Percentiles rank a stretch among this genome's conserved stretches.
These are phyloP conservation scores for Metschnikowia anglica DNA, from an alignment of 805 yeast species.

Conservation along the genomic window DNA sequence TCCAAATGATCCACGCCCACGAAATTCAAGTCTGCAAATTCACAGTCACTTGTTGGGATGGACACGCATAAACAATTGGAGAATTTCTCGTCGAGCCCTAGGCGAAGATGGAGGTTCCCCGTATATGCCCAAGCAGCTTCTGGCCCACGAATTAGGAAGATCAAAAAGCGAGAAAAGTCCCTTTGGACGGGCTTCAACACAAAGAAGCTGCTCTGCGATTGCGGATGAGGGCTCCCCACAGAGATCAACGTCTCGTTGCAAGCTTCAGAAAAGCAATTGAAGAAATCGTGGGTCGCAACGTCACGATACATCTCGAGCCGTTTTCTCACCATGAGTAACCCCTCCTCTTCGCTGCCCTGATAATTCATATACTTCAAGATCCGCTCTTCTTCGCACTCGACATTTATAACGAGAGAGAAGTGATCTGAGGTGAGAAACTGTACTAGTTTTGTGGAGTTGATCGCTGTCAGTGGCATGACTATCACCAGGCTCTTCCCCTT, in stretches of 20 bases:
- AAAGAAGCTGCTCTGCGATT: background rate
- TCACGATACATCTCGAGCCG: constrained; percentile 10
- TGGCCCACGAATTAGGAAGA: constrained; percentile 14
- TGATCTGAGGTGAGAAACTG: background rate
- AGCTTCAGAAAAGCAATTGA: constrained; percentile 15
- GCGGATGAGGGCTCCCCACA: background rate
- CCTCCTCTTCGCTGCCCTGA: constrained; percentile 11
- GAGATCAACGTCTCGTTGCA: background rate
- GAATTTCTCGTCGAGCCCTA: constrained; percentile 4
- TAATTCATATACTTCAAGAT: constrained; percentile 16
- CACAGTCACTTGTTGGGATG: background rate
- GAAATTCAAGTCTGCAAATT: background rate
- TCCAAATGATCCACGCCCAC: background rate
- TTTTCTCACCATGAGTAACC: constrained; percentile 10
- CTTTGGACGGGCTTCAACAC: constrained; percentile 14
- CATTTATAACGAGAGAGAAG: constrained; percentile 13
- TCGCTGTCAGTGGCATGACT: background rate
- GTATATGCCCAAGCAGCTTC: constrained; percentile 11
- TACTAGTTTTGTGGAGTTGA: background rate
- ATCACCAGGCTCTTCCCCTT: background rate
- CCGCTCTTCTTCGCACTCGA: constrained; percentile 20
- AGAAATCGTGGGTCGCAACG: constrained; percentile 16
- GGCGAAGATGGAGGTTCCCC: constrained; percentile 10
- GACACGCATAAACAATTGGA: constrained; percentile 14
- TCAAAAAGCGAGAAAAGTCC: constrained; percentile 14